Evolutionary conservation across 2,329 filamentous ascomycete species (phyloP).

Genomic region (Parasarocladium wereldwijsianum): DNA sequence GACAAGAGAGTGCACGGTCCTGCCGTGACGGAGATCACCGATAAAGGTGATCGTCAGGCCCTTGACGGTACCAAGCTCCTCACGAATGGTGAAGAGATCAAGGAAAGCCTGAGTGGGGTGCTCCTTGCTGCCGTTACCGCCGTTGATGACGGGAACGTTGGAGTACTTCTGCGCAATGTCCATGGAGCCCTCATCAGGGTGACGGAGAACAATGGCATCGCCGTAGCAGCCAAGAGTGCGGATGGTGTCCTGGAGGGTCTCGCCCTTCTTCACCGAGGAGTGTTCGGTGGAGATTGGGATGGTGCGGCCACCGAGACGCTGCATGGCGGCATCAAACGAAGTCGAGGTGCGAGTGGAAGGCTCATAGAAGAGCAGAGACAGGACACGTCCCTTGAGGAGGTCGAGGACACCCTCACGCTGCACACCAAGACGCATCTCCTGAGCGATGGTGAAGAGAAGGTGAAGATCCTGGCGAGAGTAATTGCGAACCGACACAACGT

Average conservation of each 20-base stretch:
- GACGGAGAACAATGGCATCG: constrained; percentile 90
- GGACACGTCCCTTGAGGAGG: constrained; percentile 69
- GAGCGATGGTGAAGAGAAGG: constrained; percentile 85
- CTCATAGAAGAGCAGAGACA: constrained; percentile 94
- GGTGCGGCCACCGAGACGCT: constrained; percentile 81
- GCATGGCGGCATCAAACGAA: constrained; percentile 97
- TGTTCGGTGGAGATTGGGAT: constrained; percentile 68
- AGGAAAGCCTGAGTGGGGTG: constrained; percentile 97
- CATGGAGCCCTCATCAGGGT: constrained; percentile 70
- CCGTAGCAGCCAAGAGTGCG: constrained; percentile 88
- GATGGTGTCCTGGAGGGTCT: constrained; percentile 84
- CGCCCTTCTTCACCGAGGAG: constrained; percentile 88
- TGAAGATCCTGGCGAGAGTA: constrained; percentile 82
- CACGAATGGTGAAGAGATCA: constrained; percentile 95
- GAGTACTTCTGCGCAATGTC: constrained; percentile 76
- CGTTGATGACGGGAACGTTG: constrained; percentile 88
- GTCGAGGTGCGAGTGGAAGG: constrained; percentile 89
- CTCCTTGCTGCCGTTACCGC: constrained; percentile 88
- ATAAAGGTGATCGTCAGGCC: constrained; percentile 92
- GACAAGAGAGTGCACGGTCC: constrained; percentile 87
- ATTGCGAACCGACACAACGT: constrained; percentile 84
- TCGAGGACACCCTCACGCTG: constrained; percentile 84
- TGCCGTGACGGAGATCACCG: constrained; percentile 84
- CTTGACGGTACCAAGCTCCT: constrained; percentile 90
- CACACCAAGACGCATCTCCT: constrained; percentile 93